Evolutionary conservation across 805 yeast species (phyloP).

Genomic region (Myxozyma monticola): DNA sequence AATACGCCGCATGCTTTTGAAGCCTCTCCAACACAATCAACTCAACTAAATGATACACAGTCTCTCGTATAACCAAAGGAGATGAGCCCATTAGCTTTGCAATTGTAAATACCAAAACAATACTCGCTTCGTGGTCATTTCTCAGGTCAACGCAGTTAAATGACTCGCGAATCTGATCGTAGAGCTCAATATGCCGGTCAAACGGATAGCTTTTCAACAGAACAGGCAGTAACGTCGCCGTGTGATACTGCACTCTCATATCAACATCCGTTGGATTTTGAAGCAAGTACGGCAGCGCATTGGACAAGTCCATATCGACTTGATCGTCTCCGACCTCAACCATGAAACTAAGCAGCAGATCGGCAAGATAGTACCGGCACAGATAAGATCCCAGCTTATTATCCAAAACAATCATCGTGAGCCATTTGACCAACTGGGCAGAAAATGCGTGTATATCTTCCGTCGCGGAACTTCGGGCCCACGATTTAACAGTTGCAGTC

Average conservation of each 20-base stretch:
- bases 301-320: no score
- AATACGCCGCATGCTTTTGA: neutral
- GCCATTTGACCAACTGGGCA: neutral
- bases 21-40: neutral
- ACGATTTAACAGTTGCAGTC: neutral
- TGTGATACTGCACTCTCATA: neutral
- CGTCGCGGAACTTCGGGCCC: constrained; percentile 1
- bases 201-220: neutral
- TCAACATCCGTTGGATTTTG: neutral
- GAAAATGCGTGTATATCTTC: neutral
- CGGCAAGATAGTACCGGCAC: neutral
- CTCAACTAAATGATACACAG: constrained; percentile 8
- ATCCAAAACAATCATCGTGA: constrained; percentile 1
- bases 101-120: neutral
- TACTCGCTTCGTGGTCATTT: neutral
- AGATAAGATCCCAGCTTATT: constrained; percentile 3
- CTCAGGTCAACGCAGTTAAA: no score
- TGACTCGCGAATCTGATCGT: constrained; percentile 1
- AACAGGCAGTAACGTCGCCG: neutral
- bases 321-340: no score
- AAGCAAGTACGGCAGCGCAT: neutral
- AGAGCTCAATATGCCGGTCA: neutral
- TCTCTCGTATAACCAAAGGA: constrained; percentile 4
- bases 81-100: constrained; percentile 4
- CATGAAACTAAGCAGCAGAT: neutral